These are phyloP conservation scores for Xerocomellus intermedius DNA, from an alignment of 768 basidiomycete genomes.

Conservation along the genomic window DNA sequence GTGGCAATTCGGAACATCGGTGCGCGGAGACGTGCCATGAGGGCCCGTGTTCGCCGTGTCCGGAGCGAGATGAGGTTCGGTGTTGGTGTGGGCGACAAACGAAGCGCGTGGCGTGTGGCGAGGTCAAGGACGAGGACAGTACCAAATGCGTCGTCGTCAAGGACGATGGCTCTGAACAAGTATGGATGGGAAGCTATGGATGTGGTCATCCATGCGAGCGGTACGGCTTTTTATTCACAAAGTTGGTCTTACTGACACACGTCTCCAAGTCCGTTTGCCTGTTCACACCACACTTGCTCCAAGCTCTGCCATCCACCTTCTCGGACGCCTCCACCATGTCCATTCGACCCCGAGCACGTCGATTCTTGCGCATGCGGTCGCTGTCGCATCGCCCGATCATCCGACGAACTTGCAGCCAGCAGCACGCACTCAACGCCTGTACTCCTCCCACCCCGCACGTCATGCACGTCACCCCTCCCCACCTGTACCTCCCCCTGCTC, in stretches of 20 bases:
- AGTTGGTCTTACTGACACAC: not conserved
- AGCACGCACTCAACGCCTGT: not conserved
- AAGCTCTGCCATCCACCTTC: constrained; percentile 79
- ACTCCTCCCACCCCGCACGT: constrained; percentile 40
- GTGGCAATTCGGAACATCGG: constrained; percentile 61
- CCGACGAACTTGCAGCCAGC: constrained; percentile 15
- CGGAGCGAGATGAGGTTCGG: constrained; percentile 45
- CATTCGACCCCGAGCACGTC: constrained; percentile 65
- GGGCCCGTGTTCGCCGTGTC: constrained; percentile 70
- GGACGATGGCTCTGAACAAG: constrained; percentile 35
- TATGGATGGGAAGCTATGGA: constrained; percentile 65
- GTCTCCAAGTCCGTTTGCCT: constrained; percentile 58
- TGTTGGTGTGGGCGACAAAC: constrained; percentile 84
- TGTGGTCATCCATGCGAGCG: constrained; percentile 65
- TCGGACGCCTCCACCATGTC: constrained; percentile 56
- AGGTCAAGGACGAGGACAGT: constrained; percentile 46
- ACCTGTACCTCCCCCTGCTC: constrained; percentile 72
- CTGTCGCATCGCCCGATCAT: constrained; percentile 39
- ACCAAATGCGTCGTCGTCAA: constrained; percentile 25
- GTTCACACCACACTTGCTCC: constrained; percentile 71
- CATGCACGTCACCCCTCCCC: constrained; percentile 76
- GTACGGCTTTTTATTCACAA: constrained; percentile 30
- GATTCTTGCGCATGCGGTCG: constrained; percentile 84
- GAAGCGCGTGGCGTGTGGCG: constrained; percentile 64
- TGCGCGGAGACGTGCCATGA: constrained; percentile 75